A percentile compares a stretch with the other conserved stretches of the same genome.
phyloP scores from a whole-genome alignment of 768 basidiomycete genomes.

The Rickenella mellea region DNA sequence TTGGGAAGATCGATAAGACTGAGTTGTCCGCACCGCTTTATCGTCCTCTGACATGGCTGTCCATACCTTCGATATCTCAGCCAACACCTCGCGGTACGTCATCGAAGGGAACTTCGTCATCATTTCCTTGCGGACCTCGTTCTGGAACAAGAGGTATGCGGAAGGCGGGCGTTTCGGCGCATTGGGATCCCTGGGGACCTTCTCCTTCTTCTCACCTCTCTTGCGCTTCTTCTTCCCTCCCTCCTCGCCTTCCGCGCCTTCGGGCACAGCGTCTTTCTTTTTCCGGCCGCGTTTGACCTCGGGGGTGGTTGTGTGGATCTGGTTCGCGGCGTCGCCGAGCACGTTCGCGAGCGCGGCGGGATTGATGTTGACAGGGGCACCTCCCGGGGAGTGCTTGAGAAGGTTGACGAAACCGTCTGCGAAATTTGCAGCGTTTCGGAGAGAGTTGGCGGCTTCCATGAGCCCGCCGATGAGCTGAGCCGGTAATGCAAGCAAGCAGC shows the following conservation, averaged over 20 bases:
- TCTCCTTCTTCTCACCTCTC: conserved; percentile 33
- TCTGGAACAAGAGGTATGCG: conserved; percentile 92
- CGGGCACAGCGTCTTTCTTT: conserved; percentile 32
- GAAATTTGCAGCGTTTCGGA: conserved; percentile 53
- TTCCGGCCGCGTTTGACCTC: conserved; percentile 23
- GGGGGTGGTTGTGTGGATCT: not conserved
- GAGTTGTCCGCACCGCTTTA: conserved; percentile 70
- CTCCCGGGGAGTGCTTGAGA: conserved; percentile 28
- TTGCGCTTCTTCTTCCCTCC: conserved; percentile 38
- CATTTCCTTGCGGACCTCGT: conserved; percentile 71
- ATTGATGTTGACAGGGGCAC: conserved; percentile 12
- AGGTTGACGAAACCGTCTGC: conserved; percentile 52
- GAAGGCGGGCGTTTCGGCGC: conserved; percentile 91
- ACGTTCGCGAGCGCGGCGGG: conserved; percentile 8
- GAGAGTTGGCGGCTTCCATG: conserved; percentile 44
- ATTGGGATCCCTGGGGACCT: conserved; percentile 78
- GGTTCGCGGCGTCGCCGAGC: not conserved
- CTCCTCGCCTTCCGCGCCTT: conserved; percentile 17
- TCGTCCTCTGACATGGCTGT: conserved; percentile 50
- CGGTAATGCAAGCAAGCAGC: too few relatives aligned
- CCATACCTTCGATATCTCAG: conserved; percentile 70
- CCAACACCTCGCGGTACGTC: conserved; percentile 63
- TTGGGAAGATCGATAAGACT: too few relatives aligned
- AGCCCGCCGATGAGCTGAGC: conserved; percentile 48
- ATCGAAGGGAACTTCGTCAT: conserved; percentile 56